phyloP scores from a whole-genome alignment of 306 rosid species.

The Begonia loranthoides region DNA sequence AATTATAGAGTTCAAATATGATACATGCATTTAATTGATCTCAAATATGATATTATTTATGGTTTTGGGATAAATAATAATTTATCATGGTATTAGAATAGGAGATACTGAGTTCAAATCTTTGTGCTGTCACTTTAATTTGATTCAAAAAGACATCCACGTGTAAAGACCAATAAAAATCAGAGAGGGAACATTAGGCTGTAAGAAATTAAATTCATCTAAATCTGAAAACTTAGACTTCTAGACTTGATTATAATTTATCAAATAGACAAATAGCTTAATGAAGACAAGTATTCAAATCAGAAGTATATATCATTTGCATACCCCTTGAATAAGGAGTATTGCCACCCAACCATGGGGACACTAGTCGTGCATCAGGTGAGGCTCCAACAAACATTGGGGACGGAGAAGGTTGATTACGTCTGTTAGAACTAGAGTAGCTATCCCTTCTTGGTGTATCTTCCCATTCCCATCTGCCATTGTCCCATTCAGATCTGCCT shows the following conservation, averaged over 20 bases:
- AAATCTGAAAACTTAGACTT: too few species aligned
- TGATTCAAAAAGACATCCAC: constrained; percentile 7
- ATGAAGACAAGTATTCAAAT: too few species aligned
- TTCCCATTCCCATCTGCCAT: constrained; percentile 95
- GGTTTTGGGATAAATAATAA: too few species aligned
- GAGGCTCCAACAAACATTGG: constrained; percentile 91
- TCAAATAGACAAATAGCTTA: too few species aligned
- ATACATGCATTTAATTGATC: too few species aligned
- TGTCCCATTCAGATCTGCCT: constrained; percentile 97
- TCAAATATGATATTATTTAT: too few species aligned
- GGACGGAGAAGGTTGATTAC: constrained; percentile 77
- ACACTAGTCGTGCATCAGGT: constrained; percentile 88
- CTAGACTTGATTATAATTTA: too few species aligned
- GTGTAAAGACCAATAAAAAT: constrained; percentile 1
- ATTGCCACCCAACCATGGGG: constrained; percentile 86
- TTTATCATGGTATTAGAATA: too few species aligned
- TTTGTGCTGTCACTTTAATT: constrained; percentile 1
- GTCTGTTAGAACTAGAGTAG: constrained; percentile 40
- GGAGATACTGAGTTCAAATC: neutral
- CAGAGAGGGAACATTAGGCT: too few species aligned
- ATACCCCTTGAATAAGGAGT: constrained; percentile 61
- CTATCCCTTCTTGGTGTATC: constrained; percentile 74
- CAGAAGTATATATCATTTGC: constrained; percentile 9
- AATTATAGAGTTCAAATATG: too few species aligned
- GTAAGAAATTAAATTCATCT: too few species aligned